These are phyloP conservation scores for Somion occarium DNA, from an alignment of 1,284 basidiomycete species.

Conservation along the genomic window DNA sequence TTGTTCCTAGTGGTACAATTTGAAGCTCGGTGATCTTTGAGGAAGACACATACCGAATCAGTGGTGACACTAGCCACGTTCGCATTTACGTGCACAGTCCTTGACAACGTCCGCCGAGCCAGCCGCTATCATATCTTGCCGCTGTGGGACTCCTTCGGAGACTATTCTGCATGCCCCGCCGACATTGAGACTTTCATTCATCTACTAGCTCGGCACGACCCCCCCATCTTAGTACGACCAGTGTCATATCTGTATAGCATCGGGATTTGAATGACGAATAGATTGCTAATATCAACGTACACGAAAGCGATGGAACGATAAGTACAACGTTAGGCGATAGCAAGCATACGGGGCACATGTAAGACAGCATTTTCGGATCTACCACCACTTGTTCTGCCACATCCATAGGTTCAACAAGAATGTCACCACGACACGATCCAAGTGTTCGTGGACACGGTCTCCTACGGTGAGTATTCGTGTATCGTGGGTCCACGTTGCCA, in stretches of 20 bases:
- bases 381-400: slow-evolving; percentile 27
- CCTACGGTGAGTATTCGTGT: slow-evolving; percentile 36
- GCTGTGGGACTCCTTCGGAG: too few species aligned
- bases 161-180: too few species aligned
- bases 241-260: not conserved
- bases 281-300: not conserved
- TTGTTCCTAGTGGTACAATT: slow-evolving; percentile 73
- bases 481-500: slow-evolving; percentile 46
- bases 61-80: too few species aligned
- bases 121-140: too few species aligned
- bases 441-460: slow-evolving; percentile 24
- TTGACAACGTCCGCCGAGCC: too few species aligned
- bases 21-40: slow-evolving; percentile 61
- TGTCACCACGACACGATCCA: slow-evolving; percentile 53
- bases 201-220: too few species aligned
- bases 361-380: not conserved
- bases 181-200: too few species aligned
- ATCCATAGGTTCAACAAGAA: slow-evolving; percentile 54
- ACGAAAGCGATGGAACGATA: not conserved
- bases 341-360: not conserved
- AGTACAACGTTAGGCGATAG: not conserved
- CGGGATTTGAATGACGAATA: not conserved
- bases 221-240: too few species aligned
- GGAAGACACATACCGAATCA: too few species aligned
- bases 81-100: too few species aligned